These are phyloP conservation scores for Erythrophleum ivorense DNA, from an alignment of 331 rosid species.

Conservation along the genomic window DNA sequence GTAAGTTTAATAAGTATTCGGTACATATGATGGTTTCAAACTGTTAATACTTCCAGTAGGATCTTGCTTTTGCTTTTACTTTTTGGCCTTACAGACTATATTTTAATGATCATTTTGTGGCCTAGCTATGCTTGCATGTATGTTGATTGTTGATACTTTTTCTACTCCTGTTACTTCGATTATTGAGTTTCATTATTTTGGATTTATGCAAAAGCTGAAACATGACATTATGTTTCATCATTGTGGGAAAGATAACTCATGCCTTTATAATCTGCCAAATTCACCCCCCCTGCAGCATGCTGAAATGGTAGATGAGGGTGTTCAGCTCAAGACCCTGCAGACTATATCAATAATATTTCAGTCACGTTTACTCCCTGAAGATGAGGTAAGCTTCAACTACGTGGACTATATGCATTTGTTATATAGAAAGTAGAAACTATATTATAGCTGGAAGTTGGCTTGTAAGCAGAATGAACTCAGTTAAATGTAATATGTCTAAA, in stretches of 20 bases:
- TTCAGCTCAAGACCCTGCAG: conserved; percentile 97
- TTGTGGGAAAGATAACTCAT: conserved; percentile 24
- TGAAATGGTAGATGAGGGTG: conserved; percentile 89
- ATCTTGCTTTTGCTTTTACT: conserved; percentile 30
- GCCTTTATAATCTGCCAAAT: conserved; percentile 35
- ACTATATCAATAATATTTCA: conserved; percentile 87
- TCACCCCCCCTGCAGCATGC: conserved; percentile 70
- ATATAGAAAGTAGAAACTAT: conserved; percentile 16
- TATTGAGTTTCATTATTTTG: conserved; percentile 7
- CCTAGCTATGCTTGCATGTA: background rate
- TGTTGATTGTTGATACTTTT: conserved; percentile 19
- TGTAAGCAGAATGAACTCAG: conserved; percentile 1
- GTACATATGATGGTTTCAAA: conserved; percentile 1
- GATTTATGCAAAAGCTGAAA: conserved; percentile 33
- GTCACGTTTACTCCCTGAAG: conserved; percentile 93
- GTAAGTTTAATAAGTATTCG: conserved; percentile 55
- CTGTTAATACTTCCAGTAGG: conserved; percentile 7
- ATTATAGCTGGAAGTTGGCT: conserved; percentile 33
- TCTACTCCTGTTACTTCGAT: conserved; percentile 21
- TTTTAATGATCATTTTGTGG: conserved; percentile 23
- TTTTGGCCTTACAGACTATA: conserved; percentile 8
- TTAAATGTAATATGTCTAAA: conserved; percentile 21
- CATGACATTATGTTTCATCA: conserved; percentile 19
- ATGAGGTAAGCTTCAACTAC: conserved; percentile 59
- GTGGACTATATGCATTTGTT: conserved; percentile 33